Percentiles rank a stretch among this genome's conserved stretches.
Evolutionary conservation across 2,329 filamentous ascomycete species (phyloP).

Genomic region (Pseudopithomyces maydicus): DNA sequence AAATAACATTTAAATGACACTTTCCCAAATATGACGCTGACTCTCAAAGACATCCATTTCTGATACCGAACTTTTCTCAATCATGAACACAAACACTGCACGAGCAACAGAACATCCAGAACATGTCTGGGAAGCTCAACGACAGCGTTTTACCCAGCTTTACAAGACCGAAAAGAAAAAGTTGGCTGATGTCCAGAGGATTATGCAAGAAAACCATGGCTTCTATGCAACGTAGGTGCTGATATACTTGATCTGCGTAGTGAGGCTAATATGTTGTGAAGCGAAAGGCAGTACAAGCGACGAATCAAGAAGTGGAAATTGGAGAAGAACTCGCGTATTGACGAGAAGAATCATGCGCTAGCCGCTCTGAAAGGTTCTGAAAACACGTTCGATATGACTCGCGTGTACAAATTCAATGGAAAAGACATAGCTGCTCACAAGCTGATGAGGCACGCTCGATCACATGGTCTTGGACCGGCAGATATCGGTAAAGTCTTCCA

Average conservation of each 20-base stretch:
- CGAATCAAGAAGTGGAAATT: slow-evolving; percentile 4
- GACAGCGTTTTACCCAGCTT: not conserved
- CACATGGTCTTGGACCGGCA: slow-evolving; percentile 64
- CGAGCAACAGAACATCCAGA: slow-evolving; percentile 2
- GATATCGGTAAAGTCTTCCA: slow-evolving; percentile 63
- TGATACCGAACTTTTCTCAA: no score
- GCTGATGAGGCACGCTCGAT: slow-evolving; percentile 53
- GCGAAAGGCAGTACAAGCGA: slow-evolving; percentile 7
- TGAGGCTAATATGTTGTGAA: not conserved
- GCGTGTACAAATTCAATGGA: not conserved
- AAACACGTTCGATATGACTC: not conserved
- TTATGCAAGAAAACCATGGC: not conserved
- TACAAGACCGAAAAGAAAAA: slow-evolving; percentile 3
- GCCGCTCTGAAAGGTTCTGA: not conserved
- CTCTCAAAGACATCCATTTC: no score
- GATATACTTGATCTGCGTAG: not conserved
- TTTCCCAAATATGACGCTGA: no score
- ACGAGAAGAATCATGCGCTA: slow-evolving; percentile 1
- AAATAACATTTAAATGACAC: no score
- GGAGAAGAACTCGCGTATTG: not conserved
- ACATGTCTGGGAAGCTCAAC: slow-evolving; percentile 5
- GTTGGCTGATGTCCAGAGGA: not conserved
- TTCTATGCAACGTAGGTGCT: slow-evolving; percentile 4
- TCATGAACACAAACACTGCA: not conserved
- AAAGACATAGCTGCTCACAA: slow-evolving; percentile 6